These are phyloP conservation scores for Eucalyptus paniculata DNA, from an alignment of 345 rosid species.

Conservation along the genomic window DNA sequence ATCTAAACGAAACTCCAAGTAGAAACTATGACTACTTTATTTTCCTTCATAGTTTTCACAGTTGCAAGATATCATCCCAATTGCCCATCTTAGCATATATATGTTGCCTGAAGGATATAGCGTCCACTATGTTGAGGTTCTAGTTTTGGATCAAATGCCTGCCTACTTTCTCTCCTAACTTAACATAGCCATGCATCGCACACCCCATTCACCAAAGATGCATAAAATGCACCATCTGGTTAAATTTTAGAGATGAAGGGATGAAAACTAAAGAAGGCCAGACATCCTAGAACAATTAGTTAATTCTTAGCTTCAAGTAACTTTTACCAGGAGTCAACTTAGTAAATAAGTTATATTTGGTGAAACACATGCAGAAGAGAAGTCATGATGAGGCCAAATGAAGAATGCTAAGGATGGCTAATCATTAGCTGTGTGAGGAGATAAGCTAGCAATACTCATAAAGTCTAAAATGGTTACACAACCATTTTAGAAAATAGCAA, in stretches of 20 bases:
- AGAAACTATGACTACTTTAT: not conserved
- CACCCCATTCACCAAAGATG: not conserved
- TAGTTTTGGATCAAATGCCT: slow-evolving; percentile 1
- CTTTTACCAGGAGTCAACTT: not conserved
- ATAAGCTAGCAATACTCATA: not conserved
- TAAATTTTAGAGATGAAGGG: not conserved
- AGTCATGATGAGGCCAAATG: not conserved
- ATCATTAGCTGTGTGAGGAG: not conserved
- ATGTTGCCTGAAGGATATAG: slow-evolving; percentile 1
- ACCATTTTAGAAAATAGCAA: too few relatives aligned
- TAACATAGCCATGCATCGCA: not conserved
- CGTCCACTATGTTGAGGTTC: slow-evolving; percentile 12
- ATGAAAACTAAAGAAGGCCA: not conserved
- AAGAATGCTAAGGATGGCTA: not conserved
- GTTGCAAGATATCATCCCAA: slow-evolving; percentile 4
- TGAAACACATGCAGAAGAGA: not conserved
- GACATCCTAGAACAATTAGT: not conserved
- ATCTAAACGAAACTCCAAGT: slow-evolving; percentile 19
- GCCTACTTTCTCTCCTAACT: not conserved
- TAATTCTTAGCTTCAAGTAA: not conserved
- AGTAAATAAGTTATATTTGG: not conserved
- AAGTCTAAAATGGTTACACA: not conserved
- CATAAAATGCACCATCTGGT: not conserved
- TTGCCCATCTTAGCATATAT: slow-evolving; percentile 6
- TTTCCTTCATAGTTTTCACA: slow-evolving; percentile 5